These are phyloP conservation scores for Prunus fruticosa DNA, from an alignment of 306 rosid genomes.

Conservation along the genomic window DNA sequence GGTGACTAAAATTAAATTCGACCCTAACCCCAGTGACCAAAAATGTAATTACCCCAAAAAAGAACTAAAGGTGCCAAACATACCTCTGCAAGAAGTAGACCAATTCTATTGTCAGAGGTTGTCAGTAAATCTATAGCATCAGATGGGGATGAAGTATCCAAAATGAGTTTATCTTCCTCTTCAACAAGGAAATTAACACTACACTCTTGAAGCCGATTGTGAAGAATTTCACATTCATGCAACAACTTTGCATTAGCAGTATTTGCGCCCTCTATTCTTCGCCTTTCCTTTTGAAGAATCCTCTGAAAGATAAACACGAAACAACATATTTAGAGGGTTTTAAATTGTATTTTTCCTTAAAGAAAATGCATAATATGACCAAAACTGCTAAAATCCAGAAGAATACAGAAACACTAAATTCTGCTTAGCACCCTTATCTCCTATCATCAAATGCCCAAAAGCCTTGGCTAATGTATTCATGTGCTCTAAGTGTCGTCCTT, in stretches of 20 bases:
- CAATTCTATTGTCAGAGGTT: slow-evolving; percentile 84
- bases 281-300: slow-evolving; percentile 64
- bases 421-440: too few species aligned
- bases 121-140: slow-evolving; percentile 80
- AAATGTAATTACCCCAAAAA: too few species aligned
- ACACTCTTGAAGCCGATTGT: slow-evolving; percentile 74
- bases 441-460: too few species aligned
- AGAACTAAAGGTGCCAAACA: slow-evolving; percentile 14
- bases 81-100: slow-evolving; percentile 93
- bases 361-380: neutral
- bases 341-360: neutral
- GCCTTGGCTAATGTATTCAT: too few species aligned
- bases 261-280: slow-evolving; percentile 51
- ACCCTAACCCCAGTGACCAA: too few species aligned
- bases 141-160: slow-evolving; percentile 65
- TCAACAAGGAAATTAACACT: slow-evolving; percentile 83
- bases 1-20: too few species aligned
- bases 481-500: too few species aligned
- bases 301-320: slow-evolving; percentile 44
- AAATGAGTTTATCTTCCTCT: slow-evolving; percentile 75
- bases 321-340: slow-evolving; percentile 21
- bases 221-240: slow-evolving; percentile 84
- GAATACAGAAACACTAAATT: neutral
- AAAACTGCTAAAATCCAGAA: neutral
- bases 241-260: slow-evolving; percentile 65